Percentiles rank a stretch among this genome's conserved stretches.
Conservation (phyloP, 2,329 filamentous ascomycete genomes). For the Xylaria sp. region DNA sequence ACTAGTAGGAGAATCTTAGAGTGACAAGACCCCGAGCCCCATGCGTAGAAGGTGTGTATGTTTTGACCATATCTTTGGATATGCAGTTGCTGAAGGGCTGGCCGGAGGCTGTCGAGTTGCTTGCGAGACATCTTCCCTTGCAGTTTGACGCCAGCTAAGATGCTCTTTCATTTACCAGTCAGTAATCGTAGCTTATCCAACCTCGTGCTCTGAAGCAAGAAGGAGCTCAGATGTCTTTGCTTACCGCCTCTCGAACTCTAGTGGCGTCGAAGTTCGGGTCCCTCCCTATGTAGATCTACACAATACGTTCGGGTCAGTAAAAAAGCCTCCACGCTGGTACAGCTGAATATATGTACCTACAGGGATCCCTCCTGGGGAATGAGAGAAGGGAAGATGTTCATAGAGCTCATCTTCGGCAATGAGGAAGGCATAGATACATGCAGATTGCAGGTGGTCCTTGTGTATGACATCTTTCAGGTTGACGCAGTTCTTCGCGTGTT, state of each 20-base stretch:
- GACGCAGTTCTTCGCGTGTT: constrained; percentile 42
- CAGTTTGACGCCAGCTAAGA: constrained; percentile 28
- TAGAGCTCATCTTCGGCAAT: constrained; percentile 43
- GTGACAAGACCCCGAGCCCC: constrained; percentile 40
- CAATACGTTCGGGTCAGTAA: neutral
- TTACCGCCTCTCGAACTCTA: constrained; percentile 29
- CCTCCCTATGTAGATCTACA: constrained; percentile 43
- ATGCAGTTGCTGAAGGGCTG: constrained; percentile 33
- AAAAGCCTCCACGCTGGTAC: neutral
- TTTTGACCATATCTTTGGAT: constrained; percentile 40
- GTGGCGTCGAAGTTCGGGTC: constrained; percentile 40
- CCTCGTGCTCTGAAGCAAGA: neutral
- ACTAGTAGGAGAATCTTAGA: constrained; percentile 44
- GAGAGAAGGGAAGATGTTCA: constrained; percentile 29
- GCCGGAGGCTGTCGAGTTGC: constrained; percentile 36
- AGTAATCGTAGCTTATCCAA: neutral
- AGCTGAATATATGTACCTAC: constrained; percentile 29
- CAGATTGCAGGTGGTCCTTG: constrained; percentile 40
- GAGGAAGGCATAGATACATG: constrained; percentile 43
- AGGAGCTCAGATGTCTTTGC: neutral
- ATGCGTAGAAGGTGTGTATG: constrained; percentile 43
- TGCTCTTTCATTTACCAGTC: constrained; percentile 11
- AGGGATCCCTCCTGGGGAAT: constrained; percentile 34
- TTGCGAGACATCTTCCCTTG: constrained; percentile 37
- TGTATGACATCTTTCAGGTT: constrained; percentile 42